Percentiles rank a stretch among this genome's conserved stretches.
Evolutionary conservation across 768 basidiomycete species (phyloP).

Genomic region (Phaffia tasmanica): DNA sequence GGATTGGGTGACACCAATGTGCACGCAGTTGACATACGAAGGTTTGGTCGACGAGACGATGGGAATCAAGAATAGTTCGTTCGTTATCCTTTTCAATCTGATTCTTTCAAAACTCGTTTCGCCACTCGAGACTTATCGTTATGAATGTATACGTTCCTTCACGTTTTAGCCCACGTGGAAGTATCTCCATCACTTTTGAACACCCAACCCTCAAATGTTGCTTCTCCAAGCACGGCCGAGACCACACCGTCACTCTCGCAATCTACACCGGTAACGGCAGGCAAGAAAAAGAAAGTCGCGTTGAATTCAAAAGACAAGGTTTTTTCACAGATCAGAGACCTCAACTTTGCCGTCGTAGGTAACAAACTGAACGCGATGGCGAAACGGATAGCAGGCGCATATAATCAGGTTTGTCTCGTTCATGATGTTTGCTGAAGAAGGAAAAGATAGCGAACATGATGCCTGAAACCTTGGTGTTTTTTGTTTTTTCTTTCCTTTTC

Average conservation of each 20-base stretch:
- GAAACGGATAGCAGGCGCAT: constrained; percentile 63
- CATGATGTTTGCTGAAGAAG: background rate
- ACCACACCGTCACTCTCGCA: constrained; percentile 41
- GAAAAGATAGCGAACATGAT: too few species aligned
- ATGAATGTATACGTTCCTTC: background rate
- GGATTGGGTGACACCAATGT: constrained; percentile 89
- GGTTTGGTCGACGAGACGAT: constrained; percentile 88
- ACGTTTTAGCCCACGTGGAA: constrained; percentile 39
- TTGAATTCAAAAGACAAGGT: constrained; percentile 52
- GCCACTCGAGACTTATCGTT: background rate
- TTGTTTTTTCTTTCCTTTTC: too few species aligned
- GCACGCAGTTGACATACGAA: constrained; percentile 93
- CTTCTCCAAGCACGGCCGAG: constrained; percentile 38
- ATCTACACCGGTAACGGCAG: constrained; percentile 42
- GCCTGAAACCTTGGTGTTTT: too few species aligned
- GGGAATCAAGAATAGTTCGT: constrained; percentile 76
- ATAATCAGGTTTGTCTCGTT: constrained; percentile 60
- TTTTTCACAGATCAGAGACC: constrained; percentile 69
- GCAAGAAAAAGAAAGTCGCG: constrained; percentile 81
- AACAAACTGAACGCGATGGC: constrained; percentile 69
- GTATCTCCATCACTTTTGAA: constrained; percentile 39
- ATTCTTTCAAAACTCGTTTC: background rate
- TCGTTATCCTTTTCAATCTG: background rate
- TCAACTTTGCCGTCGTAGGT: constrained; percentile 85
- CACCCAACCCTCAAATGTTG: constrained; percentile 26